phyloP scores from a whole-genome alignment of 352 stramenopile genomes.

The Plasmopara muralis region DNA sequence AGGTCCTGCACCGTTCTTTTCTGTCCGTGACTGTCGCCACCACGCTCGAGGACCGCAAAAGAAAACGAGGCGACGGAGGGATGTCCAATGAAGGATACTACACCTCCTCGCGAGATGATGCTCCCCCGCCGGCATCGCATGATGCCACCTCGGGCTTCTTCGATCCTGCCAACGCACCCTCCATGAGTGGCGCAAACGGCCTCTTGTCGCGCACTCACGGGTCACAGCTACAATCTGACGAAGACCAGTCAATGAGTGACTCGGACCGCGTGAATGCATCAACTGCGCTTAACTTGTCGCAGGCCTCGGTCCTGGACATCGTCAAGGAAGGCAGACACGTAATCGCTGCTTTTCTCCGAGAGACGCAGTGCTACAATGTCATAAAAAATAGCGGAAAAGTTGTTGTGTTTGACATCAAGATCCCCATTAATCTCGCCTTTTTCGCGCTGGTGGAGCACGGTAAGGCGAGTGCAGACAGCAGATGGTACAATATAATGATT shows the following conservation, averaged over 20 bases:
- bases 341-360: conserved; percentile 86
- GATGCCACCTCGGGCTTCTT: conserved; percentile 19
- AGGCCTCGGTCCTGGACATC: conserved; percentile 49
- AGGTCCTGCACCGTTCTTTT: conserved; percentile 8
- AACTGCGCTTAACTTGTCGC: conserved; percentile 39
- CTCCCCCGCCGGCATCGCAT: conserved; percentile 25
- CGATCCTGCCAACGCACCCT: conserved; percentile 14
- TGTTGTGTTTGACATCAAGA: conserved; percentile 98
- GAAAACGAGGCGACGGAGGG: conserved; percentile 46
- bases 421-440: conserved; percentile 98
- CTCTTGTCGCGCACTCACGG: conserved; percentile 16
- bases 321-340: conserved; percentile 69
- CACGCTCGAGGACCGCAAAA: conserved; percentile 45
- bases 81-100: conserved; percentile 64
- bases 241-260: conserved; percentile 32
- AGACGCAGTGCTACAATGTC: conserved; percentile 93
- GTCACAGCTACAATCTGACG: conserved; percentile 22
- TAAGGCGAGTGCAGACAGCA: conserved; percentile 23
- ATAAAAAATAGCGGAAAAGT: conserved; percentile 95
- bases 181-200: conserved; percentile 18
- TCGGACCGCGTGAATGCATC: conserved; percentile 12
- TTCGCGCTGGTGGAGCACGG: conserved; percentile 98
- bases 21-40: conserved; percentile 11
- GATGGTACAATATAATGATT: not conserved
- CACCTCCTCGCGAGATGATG: conserved; percentile 34